Base-by-base conservation (phyloP, 116 monocot species). In the Iris pallida region DNA sequence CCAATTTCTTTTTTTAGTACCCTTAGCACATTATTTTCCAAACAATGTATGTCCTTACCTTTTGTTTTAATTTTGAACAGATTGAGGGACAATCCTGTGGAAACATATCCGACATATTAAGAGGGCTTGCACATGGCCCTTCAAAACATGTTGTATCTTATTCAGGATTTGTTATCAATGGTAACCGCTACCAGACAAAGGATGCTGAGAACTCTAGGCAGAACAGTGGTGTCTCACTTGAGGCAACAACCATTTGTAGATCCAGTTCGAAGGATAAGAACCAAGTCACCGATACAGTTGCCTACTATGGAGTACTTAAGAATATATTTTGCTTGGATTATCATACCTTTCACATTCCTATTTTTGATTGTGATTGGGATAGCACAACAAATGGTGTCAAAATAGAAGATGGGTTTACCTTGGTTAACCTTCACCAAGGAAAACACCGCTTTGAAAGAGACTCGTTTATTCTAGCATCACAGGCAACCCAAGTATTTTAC, bases 381-480 rank as follows among this genome's bases (percentile, higher is more conserved):
- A 30, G 30, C 30, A 30, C 30, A 30, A 30, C 30, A 30, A 30
- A 30, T 30, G 3, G 30, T 30, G 55, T 55, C 5, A n/a, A 16
- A 15, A 11, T 55, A 14, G 55, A 55, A 55, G 55, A 55, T n/a
- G 55, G 55, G 5, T 55, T 55, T 55, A 55, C 55, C 12, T 55
- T 55, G 16, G 55, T 55, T 55, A 55, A 55, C 55, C 16, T 55
- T 14, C 55, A 55, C n/a, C 5, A 55, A 16, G 55, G 55, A 55
- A 5, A 55, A 16, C 1, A 55, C 1, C 55, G 4, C 0, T 55
- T 55, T 55, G 6, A 55, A n/a, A 55, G 12, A 55, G 55, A 55
- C 16, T 15, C 55, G 2, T 55, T 55, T 16, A 55, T 55, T 55
- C n/a, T 55, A 55, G 55, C 14, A 55, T 55, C 55, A 55, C 55